Evolutionary conservation across 768 basidiomycete species (phyloP), one percentile per base, ranked within the genome.

Genomic region (Xanthoconium purpureum): DNA sequence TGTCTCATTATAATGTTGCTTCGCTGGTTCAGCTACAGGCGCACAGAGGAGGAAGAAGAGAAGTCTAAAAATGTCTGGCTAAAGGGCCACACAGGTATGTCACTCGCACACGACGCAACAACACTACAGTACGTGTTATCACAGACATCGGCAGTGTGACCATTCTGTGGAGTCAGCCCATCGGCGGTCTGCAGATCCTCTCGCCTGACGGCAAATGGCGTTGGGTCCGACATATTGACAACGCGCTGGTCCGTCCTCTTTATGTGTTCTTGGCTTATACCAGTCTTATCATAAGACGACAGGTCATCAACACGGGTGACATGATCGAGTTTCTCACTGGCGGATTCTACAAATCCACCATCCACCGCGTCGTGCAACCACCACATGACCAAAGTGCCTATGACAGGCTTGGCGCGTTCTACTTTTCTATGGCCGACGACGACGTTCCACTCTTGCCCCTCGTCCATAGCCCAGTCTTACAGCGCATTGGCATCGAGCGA

Each of bases 241-340:
- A 84, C 58, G 82, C 81, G 0, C 65, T 85, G 13, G 82, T 84
- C 51, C 24, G 74, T 56, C 30, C 11, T 15, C 36, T 7, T 11
- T 6, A 12, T n/a, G 13, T 14, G 14, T 5, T 28, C 42, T 18
- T 30, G 24, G 24, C 42, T 18, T 24, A 20, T 24, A 13, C 28
- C 14, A 36, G 29, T 17, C 17, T 50, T 6, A 55, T 29, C 13
- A 12, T 15, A 18, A 33, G 46, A 14, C 30, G n/a, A 30, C 30
- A 85, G 84, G 77, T 83, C 13, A 73, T 87, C 47, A 85, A 85
- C 54, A 77, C 79, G 0, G 84, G 84, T 14, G 84, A 85, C 54
- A 77, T 78, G 13, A 68, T 86, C 60, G 78, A 82, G 47, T 81
- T 84, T 65, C 69, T 86, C 12, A 81, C 80, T 1, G 82, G 84